phyloP scores from a whole-genome alignment of 139 green algal genomes.

The Chlamydomonas asymmetrica region DNA sequence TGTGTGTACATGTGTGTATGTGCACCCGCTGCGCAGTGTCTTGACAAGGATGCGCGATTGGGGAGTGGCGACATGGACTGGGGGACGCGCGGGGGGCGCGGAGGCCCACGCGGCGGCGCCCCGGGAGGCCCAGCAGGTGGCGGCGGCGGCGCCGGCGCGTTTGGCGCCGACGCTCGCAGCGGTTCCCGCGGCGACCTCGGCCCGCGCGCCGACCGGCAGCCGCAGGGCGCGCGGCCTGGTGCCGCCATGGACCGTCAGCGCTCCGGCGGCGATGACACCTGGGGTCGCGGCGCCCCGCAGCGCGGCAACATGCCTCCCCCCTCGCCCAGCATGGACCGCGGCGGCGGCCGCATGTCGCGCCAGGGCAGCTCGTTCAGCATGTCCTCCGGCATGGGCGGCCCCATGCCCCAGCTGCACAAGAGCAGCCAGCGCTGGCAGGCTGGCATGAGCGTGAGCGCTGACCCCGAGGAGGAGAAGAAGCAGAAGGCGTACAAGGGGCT shows the following conservation, averaged over 20 bases:
- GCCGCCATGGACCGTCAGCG: not conserved
- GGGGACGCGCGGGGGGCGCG: not conserved
- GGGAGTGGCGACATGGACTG: no score
- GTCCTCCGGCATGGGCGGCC: not conserved
- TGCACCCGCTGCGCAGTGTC: no score
- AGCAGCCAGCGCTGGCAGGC: conserved; percentile 57
- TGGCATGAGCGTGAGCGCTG: conserved; percentile 43
- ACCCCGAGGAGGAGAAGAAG: conserved; percentile 92
- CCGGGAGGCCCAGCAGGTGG: conserved; percentile 6
- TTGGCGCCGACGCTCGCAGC: not conserved
- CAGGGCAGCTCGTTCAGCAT: conserved; percentile 24
- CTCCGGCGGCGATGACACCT: not conserved
- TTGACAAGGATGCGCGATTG: no score
- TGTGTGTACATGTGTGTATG: no score
- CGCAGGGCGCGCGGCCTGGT: not conserved
- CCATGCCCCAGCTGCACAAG: conserved; percentile 59
- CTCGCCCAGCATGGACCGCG: conserved; percentile 29
- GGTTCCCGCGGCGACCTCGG: not conserved
- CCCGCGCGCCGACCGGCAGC: conserved; percentile 3
- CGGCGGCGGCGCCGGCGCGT: not conserved
- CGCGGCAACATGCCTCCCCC: conserved; percentile 31
- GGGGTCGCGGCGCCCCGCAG: not conserved
- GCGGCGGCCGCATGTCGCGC: conserved; percentile 27
- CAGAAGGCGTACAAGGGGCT: conserved; percentile 90
- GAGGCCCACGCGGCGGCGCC: conserved; percentile 7